Conservation (phyloP, 2,329 filamentous ascomycete species). For the Fusarium albosuccineum region DNA sequence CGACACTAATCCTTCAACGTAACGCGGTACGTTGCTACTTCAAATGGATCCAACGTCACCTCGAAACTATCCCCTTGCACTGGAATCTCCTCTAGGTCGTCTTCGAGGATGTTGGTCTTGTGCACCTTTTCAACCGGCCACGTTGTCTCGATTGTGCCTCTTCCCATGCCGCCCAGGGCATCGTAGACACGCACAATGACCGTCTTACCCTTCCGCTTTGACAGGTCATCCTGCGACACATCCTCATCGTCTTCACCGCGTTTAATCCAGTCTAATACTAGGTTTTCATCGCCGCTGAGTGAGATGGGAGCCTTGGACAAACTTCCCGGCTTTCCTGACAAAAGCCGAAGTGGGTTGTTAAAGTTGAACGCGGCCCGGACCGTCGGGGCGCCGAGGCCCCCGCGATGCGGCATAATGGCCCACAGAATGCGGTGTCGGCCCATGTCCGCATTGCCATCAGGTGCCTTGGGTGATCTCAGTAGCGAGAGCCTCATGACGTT, state of each 20-base stretch:
- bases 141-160: slow-evolving; percentile 75
- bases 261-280: slow-evolving; percentile 92
- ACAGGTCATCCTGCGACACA: slow-evolving; percentile 83
- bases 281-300: slow-evolving; percentile 69
- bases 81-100: slow-evolving; percentile 78
- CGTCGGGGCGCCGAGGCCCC: slow-evolving; percentile 77
- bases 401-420: slow-evolving; percentile 88
- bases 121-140: slow-evolving; percentile 81
- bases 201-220: not conserved
- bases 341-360: slow-evolving; percentile 78
- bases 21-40: slow-evolving; percentile 74
- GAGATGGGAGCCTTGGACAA: slow-evolving; percentile 66
- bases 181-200: slow-evolving; percentile 78
- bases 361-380: slow-evolving; percentile 90
- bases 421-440: slow-evolving; percentile 88
- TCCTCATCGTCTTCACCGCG: slow-evolving; percentile 90
- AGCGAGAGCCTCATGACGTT: slow-evolving; percentile 91
- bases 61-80: slow-evolving; percentile 64
- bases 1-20: too few relatives aligned
- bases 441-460: slow-evolving; percentile 95
- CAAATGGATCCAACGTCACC: slow-evolving; percentile 81
- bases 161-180: slow-evolving; percentile 83
- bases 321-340: slow-evolving; percentile 44
- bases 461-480: slow-evolving; percentile 89
- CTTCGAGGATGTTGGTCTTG: slow-evolving; percentile 91